A percentile compares a stretch with the other conserved stretches of the same genome.
Evolutionary conservation across 2,329 filamentous ascomycete genomes (phyloP).

Genomic region (Ophiostoma triangulosporum): DNA sequence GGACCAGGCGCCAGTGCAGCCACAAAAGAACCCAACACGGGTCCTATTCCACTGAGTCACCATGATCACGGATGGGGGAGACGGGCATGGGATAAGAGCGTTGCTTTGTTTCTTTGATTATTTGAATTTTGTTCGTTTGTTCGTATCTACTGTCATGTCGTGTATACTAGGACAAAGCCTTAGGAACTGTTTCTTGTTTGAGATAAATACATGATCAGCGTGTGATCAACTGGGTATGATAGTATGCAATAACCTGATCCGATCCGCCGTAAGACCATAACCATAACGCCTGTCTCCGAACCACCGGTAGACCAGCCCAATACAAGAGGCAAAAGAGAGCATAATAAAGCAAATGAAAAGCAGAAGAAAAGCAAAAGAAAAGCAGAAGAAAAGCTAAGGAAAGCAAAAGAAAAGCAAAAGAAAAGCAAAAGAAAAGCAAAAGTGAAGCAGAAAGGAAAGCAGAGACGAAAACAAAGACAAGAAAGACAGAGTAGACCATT

Average conservation of each 20-base stretch:
- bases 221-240: too few species aligned
- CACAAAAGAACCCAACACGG: slow-evolving; percentile 19
- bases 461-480: neutral
- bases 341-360: too few species aligned
- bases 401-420: too few species aligned
- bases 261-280: neutral
- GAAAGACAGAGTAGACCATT: neutral
- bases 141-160: neutral
- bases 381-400: too few species aligned
- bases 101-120: neutral
- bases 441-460: too few species aligned
- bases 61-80: too few species aligned
- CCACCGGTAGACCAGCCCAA: too few species aligned
- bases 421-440: too few species aligned
- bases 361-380: too few species aligned
- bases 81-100: neutral
- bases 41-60: slow-evolving; percentile 30
- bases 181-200: too few species aligned
- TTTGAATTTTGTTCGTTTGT: neutral
- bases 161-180: neutral
- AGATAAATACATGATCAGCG: too few species aligned
- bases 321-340: too few species aligned
- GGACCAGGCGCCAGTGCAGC: slow-evolving; percentile 23
- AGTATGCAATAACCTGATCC: neutral
- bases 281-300: neutral